phyloP scores from a whole-genome alignment of 345 rosid species.

The Populus tremula region DNA sequence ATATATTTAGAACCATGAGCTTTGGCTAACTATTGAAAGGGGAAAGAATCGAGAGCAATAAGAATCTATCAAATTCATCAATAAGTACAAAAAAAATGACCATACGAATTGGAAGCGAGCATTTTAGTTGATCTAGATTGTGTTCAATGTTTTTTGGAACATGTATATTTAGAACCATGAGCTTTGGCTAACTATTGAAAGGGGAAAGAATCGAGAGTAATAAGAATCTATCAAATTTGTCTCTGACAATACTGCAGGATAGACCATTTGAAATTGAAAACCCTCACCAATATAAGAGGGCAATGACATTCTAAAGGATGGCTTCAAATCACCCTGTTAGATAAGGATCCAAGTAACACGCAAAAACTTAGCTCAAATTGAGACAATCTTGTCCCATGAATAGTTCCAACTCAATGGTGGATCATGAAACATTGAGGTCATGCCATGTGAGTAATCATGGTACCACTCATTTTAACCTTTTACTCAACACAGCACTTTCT shows the following conservation, averaged over 20 bases:
- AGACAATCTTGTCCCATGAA: background rate
- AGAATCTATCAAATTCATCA: background rate
- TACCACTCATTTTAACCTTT: background rate
- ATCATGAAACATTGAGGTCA: background rate
- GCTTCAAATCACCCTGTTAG: background rate
- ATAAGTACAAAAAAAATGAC: background rate
- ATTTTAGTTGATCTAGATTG: background rate
- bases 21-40: too few species aligned
- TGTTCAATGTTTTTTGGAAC: background rate
- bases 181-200: too few species aligned
- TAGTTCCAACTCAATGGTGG: background rate
- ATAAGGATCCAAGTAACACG: background rate
- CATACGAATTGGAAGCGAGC: background rate
- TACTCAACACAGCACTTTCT: background rate
- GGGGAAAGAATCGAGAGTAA: background rate
- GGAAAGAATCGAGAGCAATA: background rate
- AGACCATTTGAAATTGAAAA: background rate
- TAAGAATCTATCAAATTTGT: background rate
- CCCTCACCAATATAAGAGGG: background rate
- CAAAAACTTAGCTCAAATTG: background rate
- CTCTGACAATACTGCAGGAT: background rate
- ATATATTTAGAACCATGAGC: background rate
- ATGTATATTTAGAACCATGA: background rate
- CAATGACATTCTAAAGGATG: background rate
- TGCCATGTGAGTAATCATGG: background rate